Evolutionary conservation across 305 asterid genomes (phyloP).

Genomic region (Ajuga reptans): DNA sequence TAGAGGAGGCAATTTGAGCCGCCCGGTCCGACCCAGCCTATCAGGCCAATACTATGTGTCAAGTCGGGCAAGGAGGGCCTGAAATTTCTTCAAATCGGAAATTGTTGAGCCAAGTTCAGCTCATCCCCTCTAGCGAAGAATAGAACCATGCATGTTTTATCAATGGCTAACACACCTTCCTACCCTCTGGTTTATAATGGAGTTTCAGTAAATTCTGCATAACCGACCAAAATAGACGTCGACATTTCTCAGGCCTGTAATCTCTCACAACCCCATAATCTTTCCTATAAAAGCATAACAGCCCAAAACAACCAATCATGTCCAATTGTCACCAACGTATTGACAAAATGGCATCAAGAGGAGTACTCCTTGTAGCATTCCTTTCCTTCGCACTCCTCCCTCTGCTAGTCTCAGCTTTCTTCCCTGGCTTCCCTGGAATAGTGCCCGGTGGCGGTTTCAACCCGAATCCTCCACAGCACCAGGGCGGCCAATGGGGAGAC

Average conservation of each 20-base stretch:
- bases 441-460: not conserved
- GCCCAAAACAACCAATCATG: not conserved
- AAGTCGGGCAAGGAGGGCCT: too few relatives aligned
- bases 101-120: too few relatives aligned
- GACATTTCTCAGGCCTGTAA: conserved; percentile 19
- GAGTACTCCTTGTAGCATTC: conserved; percentile 26
- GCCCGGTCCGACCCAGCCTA: too few relatives aligned
- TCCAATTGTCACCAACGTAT: not conserved
- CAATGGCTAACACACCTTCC: too few relatives aligned
- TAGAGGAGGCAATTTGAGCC: too few relatives aligned
- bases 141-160: too few relatives aligned
- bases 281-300: conserved; percentile 13
- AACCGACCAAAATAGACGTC: not conserved
- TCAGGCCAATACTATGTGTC: too few relatives aligned
- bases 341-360: conserved; percentile 30
- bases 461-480: not conserved
- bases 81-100: too few relatives aligned
- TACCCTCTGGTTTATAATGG: too few relatives aligned
- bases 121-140: too few relatives aligned
- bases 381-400: conserved; percentile 33
- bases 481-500: not conserved
- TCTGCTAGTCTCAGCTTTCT: conserved; percentile 27
- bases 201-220: not conserved
- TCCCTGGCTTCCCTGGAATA: not conserved
- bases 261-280: conserved; percentile 23